Base-by-base conservation (phyloP, 2,329 filamentous ascomycete genomes). In the Pochonia chlamydosporia region DNA sequence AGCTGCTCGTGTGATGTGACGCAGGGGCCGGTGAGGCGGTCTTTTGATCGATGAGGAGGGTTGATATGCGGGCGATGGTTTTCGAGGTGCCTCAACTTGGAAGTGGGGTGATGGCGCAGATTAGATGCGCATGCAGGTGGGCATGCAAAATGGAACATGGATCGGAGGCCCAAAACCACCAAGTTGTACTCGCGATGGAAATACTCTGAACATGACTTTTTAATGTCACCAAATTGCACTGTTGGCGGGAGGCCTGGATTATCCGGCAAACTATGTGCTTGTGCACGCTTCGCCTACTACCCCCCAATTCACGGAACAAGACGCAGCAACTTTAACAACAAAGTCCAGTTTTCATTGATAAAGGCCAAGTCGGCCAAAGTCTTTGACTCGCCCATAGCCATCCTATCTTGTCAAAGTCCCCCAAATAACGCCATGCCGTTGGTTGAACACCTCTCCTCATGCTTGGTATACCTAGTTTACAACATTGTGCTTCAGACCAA, bases 381-480 rank as follows among this genome's bases (percentile, higher is more conserved):
- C n/a, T n/a, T n/a, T n/a, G n/a, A n/a, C n/a, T n/a, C n/a, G n/a
- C n/a, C 18, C 35, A 5, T 20, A 14, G 35, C 35, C 35, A 23
- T 26, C 25, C 16, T 18, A n/a, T 16, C 24, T 20, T 45, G 30
- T 23, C 14, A 20, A 30, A 26, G 30, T 45, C 23, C 26, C 25
- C 43, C 23, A 16, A 24, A 13, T 14, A 43, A 47, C 40, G 46
- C 46, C 46, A 9, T 43, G 40, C 33, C 46, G n/a, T 23, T 30
- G 25, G 39, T 39, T 24, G 8, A 14, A 33, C n/a, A 11, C 33
- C 43, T 20, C 20, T 26, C 18, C 28, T 35, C 23, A 48, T 44
- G 40, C 46, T 43, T 48, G 35, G 46, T 48, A 44, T 26, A 44
- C 24, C 6, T 48, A 40, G n/a, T 35, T 20, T 44, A 40, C 40